These are phyloP conservation scores for Drosera capensis DNA, from an alignment of 148 eudicot species.

Conservation along the genomic window DNA sequence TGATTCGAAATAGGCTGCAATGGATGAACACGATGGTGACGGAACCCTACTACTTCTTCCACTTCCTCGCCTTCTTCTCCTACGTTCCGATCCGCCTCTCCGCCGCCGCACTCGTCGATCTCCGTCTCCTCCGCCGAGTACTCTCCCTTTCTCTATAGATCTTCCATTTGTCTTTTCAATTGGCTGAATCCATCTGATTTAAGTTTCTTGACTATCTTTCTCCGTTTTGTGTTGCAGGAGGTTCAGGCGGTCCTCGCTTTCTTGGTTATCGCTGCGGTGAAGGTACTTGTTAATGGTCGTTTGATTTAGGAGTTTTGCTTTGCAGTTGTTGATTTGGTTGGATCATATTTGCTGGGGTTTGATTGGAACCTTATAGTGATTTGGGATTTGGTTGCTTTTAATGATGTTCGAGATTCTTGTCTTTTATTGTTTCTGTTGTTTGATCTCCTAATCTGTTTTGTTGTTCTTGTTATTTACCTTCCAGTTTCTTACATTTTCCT, in stretches of 20 bases:
- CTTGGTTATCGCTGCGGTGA: slow-evolving; percentile 38
- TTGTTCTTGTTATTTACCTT: no score
- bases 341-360: no score
- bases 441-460: no score
- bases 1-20: slow-evolving; percentile 22
- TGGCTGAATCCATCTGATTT: not conserved
- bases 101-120: slow-evolving; percentile 31
- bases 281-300: slow-evolving; percentile 26
- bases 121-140: slow-evolving; percentile 72
- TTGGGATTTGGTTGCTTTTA: no score
- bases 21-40: slow-evolving; percentile 44
- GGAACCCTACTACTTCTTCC: slow-evolving; percentile 57
- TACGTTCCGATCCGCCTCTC: slow-evolving; percentile 72
- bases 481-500: no score
- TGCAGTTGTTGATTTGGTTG: no score
- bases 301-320: not conserved
- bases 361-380: no score
- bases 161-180: not conserved
- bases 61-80: slow-evolving; percentile 70
- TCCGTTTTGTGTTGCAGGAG: slow-evolving; percentile 34
- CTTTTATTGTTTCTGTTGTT: no score
- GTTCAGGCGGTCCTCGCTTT: slow-evolving; percentile 73
- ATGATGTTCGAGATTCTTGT: not conserved
- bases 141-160: not conserved
- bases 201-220: slow-evolving; percentile 1